phyloP scores from a whole-genome alignment of 257 asterid species.

The Misopates orontium region DNA sequence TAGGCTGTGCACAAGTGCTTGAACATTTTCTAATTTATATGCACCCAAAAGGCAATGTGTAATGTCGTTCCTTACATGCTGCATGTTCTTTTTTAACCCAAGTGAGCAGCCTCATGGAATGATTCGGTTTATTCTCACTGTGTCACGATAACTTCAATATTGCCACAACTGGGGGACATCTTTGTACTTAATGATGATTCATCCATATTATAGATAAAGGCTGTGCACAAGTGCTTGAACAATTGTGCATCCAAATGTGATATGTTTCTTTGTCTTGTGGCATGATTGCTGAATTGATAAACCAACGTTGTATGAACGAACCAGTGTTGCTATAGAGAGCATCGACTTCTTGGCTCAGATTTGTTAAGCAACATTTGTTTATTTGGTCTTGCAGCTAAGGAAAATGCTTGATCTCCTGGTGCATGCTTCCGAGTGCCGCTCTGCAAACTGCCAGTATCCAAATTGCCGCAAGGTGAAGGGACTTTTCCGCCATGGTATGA shows the following conservation, averaged over 20 bases:
- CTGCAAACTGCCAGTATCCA: constrained; percentile 75
- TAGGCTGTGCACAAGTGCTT: not conserved
- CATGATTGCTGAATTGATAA: not conserved
- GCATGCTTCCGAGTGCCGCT: constrained; percentile 94
- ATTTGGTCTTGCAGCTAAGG: constrained; percentile 64
- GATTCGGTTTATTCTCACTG: not conserved
- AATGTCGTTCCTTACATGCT: not conserved
- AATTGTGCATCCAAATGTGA: constrained; percentile 10
- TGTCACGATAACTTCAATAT: not conserved
- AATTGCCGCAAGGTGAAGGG: constrained; percentile 97
- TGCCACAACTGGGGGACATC: not conserved
- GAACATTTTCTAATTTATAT: constrained; percentile 2
- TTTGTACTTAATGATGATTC: not conserved
- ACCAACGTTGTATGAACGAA: not conserved
- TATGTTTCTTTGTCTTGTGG: not conserved
- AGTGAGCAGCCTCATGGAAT: not conserved
- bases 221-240: constrained; percentile 3
- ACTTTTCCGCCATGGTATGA: constrained; percentile 93
- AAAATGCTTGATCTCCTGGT: constrained; percentile 96
- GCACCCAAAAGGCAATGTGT: not conserved
- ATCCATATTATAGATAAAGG: not conserved
- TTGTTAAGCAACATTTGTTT: constrained; percentile 27
- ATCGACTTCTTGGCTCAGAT: not conserved
- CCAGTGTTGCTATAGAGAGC: not conserved
- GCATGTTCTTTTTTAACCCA: not conserved